These are phyloP conservation scores for Cercospora berteroae DNA, from an alignment of 2,329 filamentous ascomycete genomes.

Conservation along the genomic window DNA sequence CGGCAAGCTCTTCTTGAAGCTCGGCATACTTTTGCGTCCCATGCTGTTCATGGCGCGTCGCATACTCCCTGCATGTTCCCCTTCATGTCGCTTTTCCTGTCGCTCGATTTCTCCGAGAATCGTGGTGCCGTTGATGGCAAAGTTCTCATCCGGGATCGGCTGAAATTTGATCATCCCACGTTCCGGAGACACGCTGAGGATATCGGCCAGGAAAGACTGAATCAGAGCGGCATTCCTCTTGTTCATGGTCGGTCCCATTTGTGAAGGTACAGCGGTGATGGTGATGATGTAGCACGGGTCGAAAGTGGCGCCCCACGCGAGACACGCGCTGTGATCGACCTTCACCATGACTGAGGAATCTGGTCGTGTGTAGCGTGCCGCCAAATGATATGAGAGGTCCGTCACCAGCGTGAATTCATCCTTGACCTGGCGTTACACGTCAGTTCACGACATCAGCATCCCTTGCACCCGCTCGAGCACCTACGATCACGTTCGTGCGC, in stretches of 20 bases:
- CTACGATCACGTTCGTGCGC: constrained; percentile 53
- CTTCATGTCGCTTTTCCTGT: constrained; percentile 47
- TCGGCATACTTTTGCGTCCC: constrained; percentile 31
- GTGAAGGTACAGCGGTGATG: constrained; percentile 66
- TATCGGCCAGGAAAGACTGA: constrained; percentile 70
- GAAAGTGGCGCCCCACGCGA: constrained; percentile 72
- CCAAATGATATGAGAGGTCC: constrained; percentile 69
- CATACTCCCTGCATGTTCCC: constrained; percentile 42
- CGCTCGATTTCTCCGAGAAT: constrained; percentile 66
- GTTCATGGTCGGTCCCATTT: constrained; percentile 72
- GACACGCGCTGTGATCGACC: constrained; percentile 70
- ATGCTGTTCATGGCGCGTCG: constrained; percentile 39
- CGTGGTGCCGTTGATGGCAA: constrained; percentile 70
- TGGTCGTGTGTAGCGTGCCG: constrained; percentile 71
- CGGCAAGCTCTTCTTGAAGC: constrained; percentile 28
- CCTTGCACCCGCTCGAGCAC: constrained; percentile 27
- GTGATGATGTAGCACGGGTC: constrained; percentile 78
- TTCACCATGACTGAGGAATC: constrained; percentile 71
- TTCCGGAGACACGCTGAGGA: constrained; percentile 62
- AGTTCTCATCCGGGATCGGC: constrained; percentile 66
- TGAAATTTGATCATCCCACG: constrained; percentile 73
- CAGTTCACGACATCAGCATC: neutral
- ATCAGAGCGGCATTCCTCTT: constrained; percentile 76
- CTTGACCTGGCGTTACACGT: constrained; percentile 56
- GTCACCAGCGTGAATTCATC: constrained; percentile 74